phyloP scores from a whole-genome alignment of 2,329 filamentous ascomycete species.

The Pseudogymnoascus sp. region DNA sequence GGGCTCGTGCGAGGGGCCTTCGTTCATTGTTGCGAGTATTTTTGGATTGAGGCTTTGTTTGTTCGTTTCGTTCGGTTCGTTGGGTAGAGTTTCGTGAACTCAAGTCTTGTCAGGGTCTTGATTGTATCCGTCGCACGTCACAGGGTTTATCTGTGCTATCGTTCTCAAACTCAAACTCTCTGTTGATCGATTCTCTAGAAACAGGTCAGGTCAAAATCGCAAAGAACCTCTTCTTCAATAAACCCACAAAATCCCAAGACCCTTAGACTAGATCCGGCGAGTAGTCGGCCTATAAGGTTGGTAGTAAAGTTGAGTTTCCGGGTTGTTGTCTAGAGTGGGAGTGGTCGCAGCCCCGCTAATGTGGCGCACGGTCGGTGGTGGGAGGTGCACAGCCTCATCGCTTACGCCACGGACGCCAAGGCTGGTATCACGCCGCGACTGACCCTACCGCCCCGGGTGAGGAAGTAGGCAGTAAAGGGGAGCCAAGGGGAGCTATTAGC shows the following conservation, averaged over 20 bases:
- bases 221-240: neutral
- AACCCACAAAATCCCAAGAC: neutral
- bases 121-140: neutral
- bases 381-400: neutral
- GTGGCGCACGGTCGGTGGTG: neutral
- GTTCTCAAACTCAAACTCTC: neutral
- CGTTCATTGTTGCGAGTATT: slow-evolving; percentile 9
- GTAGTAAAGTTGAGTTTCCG: neutral
- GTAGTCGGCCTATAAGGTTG: neutral
- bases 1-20: slow-evolving; percentile 35
- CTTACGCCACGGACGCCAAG: neutral
- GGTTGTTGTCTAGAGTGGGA: neutral
- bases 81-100: neutral
- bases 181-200: neutral
- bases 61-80: neutral
- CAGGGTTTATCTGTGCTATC: neutral
- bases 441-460: neutral
- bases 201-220: neutral
- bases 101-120: neutral
- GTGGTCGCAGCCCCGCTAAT: neutral
- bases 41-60: neutral
- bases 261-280: neutral
- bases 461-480: neutral
- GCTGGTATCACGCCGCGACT: neutral
- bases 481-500: neutral